Base-by-base conservation (phyloP, 192 early-diverging fungal species). In the Podila epigama region DNA sequence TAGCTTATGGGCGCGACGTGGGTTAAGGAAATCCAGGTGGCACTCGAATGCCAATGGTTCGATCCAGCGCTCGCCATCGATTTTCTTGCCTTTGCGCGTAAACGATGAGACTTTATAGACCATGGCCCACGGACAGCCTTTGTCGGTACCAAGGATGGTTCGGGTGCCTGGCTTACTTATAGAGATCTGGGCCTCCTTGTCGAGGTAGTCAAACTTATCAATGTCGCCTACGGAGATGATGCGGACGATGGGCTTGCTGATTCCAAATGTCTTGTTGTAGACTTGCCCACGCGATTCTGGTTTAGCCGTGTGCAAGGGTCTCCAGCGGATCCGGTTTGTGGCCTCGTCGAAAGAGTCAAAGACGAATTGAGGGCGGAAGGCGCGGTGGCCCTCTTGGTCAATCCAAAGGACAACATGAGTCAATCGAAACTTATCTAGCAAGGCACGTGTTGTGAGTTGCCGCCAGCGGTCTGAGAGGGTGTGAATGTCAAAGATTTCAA, bases 191-290 rank as follows among this genome's bases (percentile, higher is more conserved):
- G 73, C 81, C 36, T 75, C 81, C 57, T 82, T 82, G 35, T 82
- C 81, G 13, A 82, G 55, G 59, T 82, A 82, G 29, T 82, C 81
- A 28, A 63, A 78, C 34, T 68, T 69, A 50, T 82, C 68, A 10
- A 71, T 66, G 31, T 71, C 69, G 5, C 81, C 81, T 7, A 82
- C 65, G n/a, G 81, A 78, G 42, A 82, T 78, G 35, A 82, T 70
- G 25, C 81, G 75, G 55, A 82, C 60, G 34, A 69, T 37, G 12
- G 81, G 81, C 31, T 75, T 69, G 15, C 59, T 70, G n/a, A 82
- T 69, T n/a, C 81, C 81, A 66, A 82, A 82, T 18, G 68, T 77
- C 58, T 75, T 75, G 54, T 69, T 82, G 41, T 82, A 82, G 22
- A 82, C 72, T 39, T 75, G 72, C 8, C 72, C 72, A 9, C 59